phyloP scores from a whole-genome alignment of 352 stramenopile genomes.

The Pythium dissotocum region DNA sequence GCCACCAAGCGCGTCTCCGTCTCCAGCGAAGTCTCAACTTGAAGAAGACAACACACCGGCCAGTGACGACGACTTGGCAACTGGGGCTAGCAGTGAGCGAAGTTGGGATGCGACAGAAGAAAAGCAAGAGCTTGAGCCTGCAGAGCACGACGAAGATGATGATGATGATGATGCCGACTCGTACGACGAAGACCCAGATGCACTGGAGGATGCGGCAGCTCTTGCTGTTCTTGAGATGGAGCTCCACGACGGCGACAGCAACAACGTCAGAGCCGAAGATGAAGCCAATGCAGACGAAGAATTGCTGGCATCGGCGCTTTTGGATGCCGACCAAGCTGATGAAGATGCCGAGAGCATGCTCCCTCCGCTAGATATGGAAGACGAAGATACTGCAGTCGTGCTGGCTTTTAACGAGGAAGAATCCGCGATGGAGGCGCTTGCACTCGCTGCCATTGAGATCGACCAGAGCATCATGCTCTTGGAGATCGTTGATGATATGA shows the following conservation, averaged over 20 bases:
- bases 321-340: not conserved
- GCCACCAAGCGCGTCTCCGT: conserved; percentile 20
- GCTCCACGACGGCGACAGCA: conserved; percentile 10
- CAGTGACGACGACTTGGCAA: conserved; percentile 6
- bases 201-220: conserved; percentile 1
- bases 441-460: conserved; percentile 9
- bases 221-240: conserved; percentile 14
- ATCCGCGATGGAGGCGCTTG: conserved; percentile 2
- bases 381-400: not conserved
- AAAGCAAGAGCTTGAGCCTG: conserved; percentile 11
- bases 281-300: not conserved
- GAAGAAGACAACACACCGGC: conserved; percentile 1
- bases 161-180: not conserved
- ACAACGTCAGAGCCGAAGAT: conserved; percentile 21
- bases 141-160: not conserved
- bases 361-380: not conserved
- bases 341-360: conserved; percentile 6
- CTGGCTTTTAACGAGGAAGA: conserved; percentile 3
- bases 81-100: conserved; percentile 4
- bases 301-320: not conserved
- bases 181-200: conserved; percentile 3
- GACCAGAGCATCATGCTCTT: conserved; percentile 18
- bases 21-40: conserved; percentile 12
- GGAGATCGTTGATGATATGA: conserved; percentile 22
- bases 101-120: conserved; percentile 11